A percentile compares a stretch with the other conserved stretches of the same genome.
Evolutionary conservation across 176 grass and related monocot genomes (phyloP).

Genomic region (Zoysia japonica): DNA sequence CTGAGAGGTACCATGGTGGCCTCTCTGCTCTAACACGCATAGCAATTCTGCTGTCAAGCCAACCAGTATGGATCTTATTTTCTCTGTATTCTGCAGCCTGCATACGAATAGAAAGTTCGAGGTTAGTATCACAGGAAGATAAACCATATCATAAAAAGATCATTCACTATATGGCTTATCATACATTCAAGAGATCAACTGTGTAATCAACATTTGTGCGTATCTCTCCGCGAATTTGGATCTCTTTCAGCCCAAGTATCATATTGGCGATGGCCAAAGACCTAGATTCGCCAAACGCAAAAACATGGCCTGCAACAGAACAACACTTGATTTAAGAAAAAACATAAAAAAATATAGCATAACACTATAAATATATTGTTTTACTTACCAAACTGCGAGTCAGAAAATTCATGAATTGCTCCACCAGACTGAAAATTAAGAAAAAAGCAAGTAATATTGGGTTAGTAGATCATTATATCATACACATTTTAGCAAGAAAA

Average conservation of each 20-base stretch:
- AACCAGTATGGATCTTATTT: slow-evolving; percentile 97
- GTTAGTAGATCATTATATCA: slow-evolving; percentile 18
- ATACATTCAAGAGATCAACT: slow-evolving; percentile 99
- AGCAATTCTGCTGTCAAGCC: slow-evolving; percentile 98
- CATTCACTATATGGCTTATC: slow-evolving; percentile 30
- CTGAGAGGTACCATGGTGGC: slow-evolving; percentile 97
- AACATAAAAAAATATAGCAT: slow-evolving; percentile 7
- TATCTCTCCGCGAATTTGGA: slow-evolving; percentile 98
- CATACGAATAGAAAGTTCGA: slow-evolving; percentile 31
- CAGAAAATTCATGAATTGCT: slow-evolving; percentile 98
- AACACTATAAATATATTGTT: slow-evolving; percentile 9
- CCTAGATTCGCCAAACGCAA: slow-evolving; percentile 97
- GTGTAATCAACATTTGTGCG: slow-evolving; percentile 99
- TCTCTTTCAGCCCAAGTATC: slow-evolving; percentile 98
- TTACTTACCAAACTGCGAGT: slow-evolving; percentile 94
- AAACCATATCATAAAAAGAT: slow-evolving; percentile 27
- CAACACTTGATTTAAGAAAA: slow-evolving; percentile 32
- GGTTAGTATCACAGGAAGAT: slow-evolving; percentile 10
- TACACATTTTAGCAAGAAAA: slow-evolving; percentile 32
- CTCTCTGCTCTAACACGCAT: slow-evolving; percentile 99
- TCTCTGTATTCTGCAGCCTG: slow-evolving; percentile 84
- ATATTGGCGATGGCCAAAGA: slow-evolving; percentile 95
- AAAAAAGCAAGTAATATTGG: slow-evolving; percentile 3
- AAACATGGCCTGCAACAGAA: slow-evolving; percentile 83
- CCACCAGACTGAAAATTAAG: slow-evolving; percentile 82